Percentiles rank a stretch among this genome's conserved stretches.
These are phyloP conservation scores for Chaetomiaceae sp. DNA, from an alignment of 2,329 filamentous ascomycete species.

Conservation along the genomic window DNA sequence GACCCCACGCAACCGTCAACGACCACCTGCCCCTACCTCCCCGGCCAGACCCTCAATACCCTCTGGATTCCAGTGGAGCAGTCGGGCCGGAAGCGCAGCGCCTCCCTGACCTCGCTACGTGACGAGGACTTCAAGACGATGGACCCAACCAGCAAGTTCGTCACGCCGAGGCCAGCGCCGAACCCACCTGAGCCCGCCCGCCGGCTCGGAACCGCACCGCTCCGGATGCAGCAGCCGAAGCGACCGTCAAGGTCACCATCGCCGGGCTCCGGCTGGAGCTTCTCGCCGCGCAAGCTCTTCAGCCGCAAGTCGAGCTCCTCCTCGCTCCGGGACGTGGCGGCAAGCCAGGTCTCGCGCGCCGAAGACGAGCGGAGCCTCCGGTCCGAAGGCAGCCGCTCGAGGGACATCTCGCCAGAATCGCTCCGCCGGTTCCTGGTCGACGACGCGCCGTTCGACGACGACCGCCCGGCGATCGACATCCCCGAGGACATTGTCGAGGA, in stretches of 20 bases:
- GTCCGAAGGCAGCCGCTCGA: slow-evolving; percentile 39
- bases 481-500: slow-evolving; percentile 45
- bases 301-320: slow-evolving; percentile 34
- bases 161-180: slow-evolving; percentile 57
- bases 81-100: slow-evolving; percentile 53
- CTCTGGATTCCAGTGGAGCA: slow-evolving; percentile 72
- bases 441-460: slow-evolving; percentile 34
- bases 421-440: slow-evolving; percentile 46
- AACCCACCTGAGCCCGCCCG: slow-evolving; percentile 40
- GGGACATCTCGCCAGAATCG: slow-evolving; percentile 52
- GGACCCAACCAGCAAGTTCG: slow-evolving; percentile 70
- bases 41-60: slow-evolving; percentile 81
- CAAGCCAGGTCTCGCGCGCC: slow-evolving; percentile 25
- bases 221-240: slow-evolving; percentile 30
- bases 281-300: slow-evolving; percentile 43
- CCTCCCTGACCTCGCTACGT: slow-evolving; percentile 56
- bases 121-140: slow-evolving; percentile 63
- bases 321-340: slow-evolving; percentile 21
- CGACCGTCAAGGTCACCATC: slow-evolving; percentile 42
- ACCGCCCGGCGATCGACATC: slow-evolving; percentile 34
- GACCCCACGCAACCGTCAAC: slow-evolving; percentile 69
- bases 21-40: slow-evolving; percentile 74
- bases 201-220: slow-evolving; percentile 29
- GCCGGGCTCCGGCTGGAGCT: slow-evolving; percentile 42
- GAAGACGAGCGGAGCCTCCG: slow-evolving; percentile 30